Evolutionary conservation across 306 rosid genomes (phyloP).

Genomic region (Carpinus fangiana): DNA sequence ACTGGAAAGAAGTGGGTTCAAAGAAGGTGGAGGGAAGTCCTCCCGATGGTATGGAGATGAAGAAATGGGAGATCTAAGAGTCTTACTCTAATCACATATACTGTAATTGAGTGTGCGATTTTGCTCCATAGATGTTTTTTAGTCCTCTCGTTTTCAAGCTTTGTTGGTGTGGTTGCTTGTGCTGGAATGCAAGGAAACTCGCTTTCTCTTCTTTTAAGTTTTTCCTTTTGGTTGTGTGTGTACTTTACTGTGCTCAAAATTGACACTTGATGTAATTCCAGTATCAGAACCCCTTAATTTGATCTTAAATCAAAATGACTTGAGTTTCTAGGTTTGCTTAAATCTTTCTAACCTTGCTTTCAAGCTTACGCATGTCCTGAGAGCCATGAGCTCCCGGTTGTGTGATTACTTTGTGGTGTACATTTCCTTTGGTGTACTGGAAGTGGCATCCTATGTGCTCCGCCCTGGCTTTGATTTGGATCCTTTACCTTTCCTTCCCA

Average conservation of each 20-base stretch:
- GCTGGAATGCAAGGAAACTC: background rate
- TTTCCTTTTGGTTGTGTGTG: background rate
- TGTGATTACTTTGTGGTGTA: background rate
- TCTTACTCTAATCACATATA: background rate
- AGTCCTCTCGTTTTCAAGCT: background rate
- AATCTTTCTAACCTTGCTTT: background rate
- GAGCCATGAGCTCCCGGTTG: background rate
- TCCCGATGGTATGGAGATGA: slow-evolving; percentile 97
- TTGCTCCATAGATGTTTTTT: slow-evolving; percentile 28
- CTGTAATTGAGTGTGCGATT: slow-evolving; percentile 23
- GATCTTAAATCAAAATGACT: background rate
- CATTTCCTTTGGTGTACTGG: no score
- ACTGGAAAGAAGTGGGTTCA: slow-evolving; percentile 93
- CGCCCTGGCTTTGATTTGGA: background rate
- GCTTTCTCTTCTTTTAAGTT: background rate
- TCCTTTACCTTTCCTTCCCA: no score
- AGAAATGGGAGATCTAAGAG: slow-evolving; percentile 73
- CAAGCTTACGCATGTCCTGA: background rate
- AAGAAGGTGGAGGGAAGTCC: slow-evolving; percentile 97
- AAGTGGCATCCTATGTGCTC: background rate
- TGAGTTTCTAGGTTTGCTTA: background rate
- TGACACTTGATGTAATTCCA: background rate
- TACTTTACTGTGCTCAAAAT: background rate
- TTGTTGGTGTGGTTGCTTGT: background rate
- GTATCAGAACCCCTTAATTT: background rate